phyloP scores from a whole-genome alignment of 1,284 basidiomycete genomes.

The Rhodotorula sp. region DNA sequence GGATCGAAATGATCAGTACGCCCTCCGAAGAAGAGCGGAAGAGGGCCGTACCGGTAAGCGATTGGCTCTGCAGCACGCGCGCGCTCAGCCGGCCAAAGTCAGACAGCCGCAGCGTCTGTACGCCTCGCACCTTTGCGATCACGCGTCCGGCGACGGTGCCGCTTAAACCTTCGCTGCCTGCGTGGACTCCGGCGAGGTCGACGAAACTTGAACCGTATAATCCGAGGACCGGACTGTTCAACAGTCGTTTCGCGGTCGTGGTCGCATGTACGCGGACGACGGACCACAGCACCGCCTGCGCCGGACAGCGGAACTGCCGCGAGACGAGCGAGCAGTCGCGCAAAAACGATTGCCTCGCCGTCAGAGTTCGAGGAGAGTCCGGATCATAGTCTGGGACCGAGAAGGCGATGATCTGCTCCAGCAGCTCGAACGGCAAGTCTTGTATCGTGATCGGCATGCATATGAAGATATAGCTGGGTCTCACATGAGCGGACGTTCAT shows the following conservation, averaged over 20 bases:
- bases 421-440: conserved; percentile 21
- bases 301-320: conserved; percentile 12
- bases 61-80: conserved; percentile 16
- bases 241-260: conserved; percentile 4
- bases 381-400: conserved; percentile 4
- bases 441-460: conserved; percentile 4
- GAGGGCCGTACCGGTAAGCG: conserved; percentile 15
- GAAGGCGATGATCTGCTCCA: conserved; percentile 21
- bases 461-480: not conserved
- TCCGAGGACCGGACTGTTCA: conserved; percentile 12
- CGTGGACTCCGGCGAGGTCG: conserved; percentile 27
- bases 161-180: conserved; percentile 21
- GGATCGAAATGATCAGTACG: too few relatives aligned
- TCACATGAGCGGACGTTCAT: too few relatives aligned
- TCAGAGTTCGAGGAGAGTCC: not conserved
- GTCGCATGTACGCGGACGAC: conserved; percentile 9
- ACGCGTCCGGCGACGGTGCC: conserved; percentile 26
- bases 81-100: conserved; percentile 28
- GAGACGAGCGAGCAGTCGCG: conserved; percentile 7
- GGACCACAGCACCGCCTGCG: conserved; percentile 21
- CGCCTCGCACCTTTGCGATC: conserved; percentile 13
- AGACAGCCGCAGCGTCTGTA: conserved; percentile 12
- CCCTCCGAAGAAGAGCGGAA: not conserved
- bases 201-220: conserved; percentile 1
- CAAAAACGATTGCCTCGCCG: conserved; percentile 1